Evolutionary conservation across 345 rosid species (phyloP).

Genomic region (Boechera divaricarpa): DNA sequence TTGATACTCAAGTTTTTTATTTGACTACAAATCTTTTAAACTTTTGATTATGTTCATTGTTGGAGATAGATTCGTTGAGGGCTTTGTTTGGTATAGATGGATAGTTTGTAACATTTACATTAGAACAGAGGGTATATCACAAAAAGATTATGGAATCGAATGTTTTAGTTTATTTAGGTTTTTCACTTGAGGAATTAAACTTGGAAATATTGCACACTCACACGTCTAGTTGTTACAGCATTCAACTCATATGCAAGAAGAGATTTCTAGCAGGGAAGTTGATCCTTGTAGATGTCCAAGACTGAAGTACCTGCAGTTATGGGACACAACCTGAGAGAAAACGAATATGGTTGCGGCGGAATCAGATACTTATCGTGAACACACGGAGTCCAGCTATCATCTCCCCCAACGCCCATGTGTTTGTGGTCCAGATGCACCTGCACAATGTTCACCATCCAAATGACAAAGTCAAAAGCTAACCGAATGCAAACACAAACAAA

Average conservation of each 20-base stretch:
- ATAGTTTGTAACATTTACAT: neutral
- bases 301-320: slow-evolving; percentile 60
- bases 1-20: neutral
- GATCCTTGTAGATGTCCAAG: slow-evolving; percentile 61
- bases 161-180: neutral
- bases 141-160: neutral
- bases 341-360: slow-evolving; percentile 74
- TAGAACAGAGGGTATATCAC: neutral
- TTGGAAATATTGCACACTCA: neutral
- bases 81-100: neutral
- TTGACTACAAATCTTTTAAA: too few relatives aligned
- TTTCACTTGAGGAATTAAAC: neutral
- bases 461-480: neutral
- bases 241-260: slow-evolving; percentile 24
- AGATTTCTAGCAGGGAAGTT: slow-evolving; percentile 50
- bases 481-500: neutral
- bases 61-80: neutral
- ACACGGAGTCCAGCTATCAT: slow-evolving; percentile 91
- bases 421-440: slow-evolving; percentile 98
- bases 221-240: slow-evolving; percentile 21
- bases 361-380: slow-evolving; percentile 78
- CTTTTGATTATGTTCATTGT: neutral
- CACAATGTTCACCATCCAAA: slow-evolving; percentile 12
- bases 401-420: slow-evolving; percentile 96
- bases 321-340: slow-evolving; percentile 71